Base-by-base conservation (phyloP, 2,329 filamentous ascomycete species). In the Aspergillus texensis region DNA sequence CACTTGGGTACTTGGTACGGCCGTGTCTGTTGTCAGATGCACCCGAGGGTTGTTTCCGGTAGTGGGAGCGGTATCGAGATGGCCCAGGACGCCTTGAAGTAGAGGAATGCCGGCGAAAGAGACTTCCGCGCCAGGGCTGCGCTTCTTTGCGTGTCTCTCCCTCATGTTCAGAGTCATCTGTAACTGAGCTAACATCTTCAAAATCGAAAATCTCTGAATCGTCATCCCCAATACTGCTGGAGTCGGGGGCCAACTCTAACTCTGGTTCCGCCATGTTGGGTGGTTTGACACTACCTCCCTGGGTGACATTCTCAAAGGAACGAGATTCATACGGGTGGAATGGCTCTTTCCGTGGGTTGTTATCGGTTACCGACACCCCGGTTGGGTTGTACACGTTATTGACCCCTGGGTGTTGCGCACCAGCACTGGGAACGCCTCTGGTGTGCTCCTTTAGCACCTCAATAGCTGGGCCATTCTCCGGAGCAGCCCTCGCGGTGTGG, bases 161-260 rank as follows among this genome's bases (percentile, higher is more conserved):
- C 43, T 74, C 72, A 36, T 63, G 63, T 16, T 70, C 68, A 11
- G 68, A 70, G 32, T 70, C 68, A 12, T 76, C 75, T 8, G 71
- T 74, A 2, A 67, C 68, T 8, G 73, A 75, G 43, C 67, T 73
- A 9, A 69, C 63, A 6, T 71, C 65, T 4, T 71, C 72, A 10
- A 63, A 43, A 24, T 75, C 75, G 45, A 72, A 72, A 9, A 72
- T 58, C 43, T 67, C 62, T 1, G 73, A 74, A 21, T 74, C 72
- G 21, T 74, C 72, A 32, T 76, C 72, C n/a, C 68, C 72, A 28
- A 70, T 64, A 45, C 72, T 76, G 60, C 65, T 66, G 10, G 62
- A 64, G n/a, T 68, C 67, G 6, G 58, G 55, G 14, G 60, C 59
- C 41, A 65, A 61, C n/a, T 69, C 67, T 10, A 56, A 39, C 16